Percentiles rank a stretch among this genome's conserved stretches.
These are phyloP conservation scores for Chalaropsis ovoidea DNA, from an alignment of 2,329 filamentous ascomycete species.

Conservation along the genomic window DNA sequence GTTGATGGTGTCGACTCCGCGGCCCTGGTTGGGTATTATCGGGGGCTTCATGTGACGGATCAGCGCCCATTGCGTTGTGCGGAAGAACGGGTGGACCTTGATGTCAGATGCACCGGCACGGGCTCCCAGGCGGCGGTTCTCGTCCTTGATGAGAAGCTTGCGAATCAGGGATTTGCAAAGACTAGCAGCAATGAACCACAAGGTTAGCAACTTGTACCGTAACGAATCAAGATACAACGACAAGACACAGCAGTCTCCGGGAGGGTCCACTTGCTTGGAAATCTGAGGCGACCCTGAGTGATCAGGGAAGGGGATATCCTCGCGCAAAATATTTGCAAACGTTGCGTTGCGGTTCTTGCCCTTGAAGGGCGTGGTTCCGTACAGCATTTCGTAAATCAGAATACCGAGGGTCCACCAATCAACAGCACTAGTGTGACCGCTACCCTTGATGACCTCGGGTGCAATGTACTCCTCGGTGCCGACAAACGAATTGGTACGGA, in stretches of 20 bases:
- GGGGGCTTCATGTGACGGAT: conserved; percentile 97
- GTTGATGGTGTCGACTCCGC: conserved; percentile 87
- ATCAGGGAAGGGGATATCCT: conserved; percentile 94
- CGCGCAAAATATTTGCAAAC: conserved; percentile 90
- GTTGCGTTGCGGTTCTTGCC: conserved; percentile 98
- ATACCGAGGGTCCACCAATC: conserved; percentile 99
- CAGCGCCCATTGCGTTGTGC: conserved; percentile 89
- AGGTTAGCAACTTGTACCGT: conserved; percentile 22
- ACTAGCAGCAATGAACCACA: conserved; percentile 38
- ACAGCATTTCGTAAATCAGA: conserved; percentile 97
- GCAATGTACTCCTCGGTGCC: conserved; percentile 99
- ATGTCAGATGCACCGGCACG: conserved; percentile 94
- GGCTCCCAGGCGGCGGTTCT: conserved; percentile 83
- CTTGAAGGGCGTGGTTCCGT: conserved; percentile 97
- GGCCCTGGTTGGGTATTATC: conserved; percentile 84
- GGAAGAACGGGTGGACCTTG: conserved; percentile 92
- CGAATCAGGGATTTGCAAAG: conserved; percentile 93
- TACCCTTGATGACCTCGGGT: conserved; percentile 96
- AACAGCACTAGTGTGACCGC: conserved; percentile 93
- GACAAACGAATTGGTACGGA: conserved; percentile 96
- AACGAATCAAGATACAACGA: neutral
- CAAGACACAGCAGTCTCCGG: neutral
- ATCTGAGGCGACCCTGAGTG: conserved; percentile 73
- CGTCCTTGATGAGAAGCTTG: conserved; percentile 95
- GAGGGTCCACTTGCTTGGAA: conserved; percentile 74